These are phyloP conservation scores for Umbilicus rupestris DNA, from an alignment of 164 flowering plant genomes.

Conservation along the genomic window DNA sequence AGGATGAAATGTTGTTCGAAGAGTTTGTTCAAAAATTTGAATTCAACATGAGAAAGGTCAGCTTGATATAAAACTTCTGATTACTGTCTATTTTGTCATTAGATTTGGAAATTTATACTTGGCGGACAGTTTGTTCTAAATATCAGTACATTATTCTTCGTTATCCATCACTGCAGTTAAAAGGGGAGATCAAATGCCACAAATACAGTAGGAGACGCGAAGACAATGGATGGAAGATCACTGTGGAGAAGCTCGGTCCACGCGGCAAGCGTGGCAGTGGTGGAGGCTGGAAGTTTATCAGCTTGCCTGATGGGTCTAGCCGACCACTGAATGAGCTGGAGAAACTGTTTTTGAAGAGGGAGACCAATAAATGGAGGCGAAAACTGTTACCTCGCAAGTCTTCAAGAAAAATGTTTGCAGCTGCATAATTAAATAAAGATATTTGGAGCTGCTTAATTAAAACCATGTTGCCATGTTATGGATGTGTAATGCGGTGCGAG, in stretches of 20 bases:
- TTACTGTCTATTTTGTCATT: neutral
- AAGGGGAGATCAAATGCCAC: slow-evolving; percentile 73
- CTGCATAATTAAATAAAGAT: neutral
- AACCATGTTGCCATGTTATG: too few relatives aligned
- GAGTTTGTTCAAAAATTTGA: slow-evolving; percentile 74
- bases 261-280: slow-evolving; percentile 74
- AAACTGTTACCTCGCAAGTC: slow-evolving; percentile 6
- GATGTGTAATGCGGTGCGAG: too few relatives aligned
- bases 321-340: slow-evolving; percentile 75
- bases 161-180: slow-evolving; percentile 40
- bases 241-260: slow-evolving; percentile 73
- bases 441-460: neutral
- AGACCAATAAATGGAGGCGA: slow-evolving; percentile 25
- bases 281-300: slow-evolving; percentile 87
- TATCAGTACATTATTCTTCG: neutral
- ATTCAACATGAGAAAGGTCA: slow-evolving; percentile 78
- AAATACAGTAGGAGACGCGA: slow-evolving; percentile 75
- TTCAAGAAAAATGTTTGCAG: slow-evolving; percentile 1
- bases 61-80: slow-evolving; percentile 1
- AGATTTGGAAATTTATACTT: neutral
- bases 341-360: slow-evolving; percentile 75
- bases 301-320: slow-evolving; percentile 84
- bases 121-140: neutral
- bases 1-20: slow-evolving; percentile 76
- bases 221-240: slow-evolving; percentile 70